Base-by-base conservation (phyloP, 352 stramenopile genomes). In the Globisporangium paroecandrum region DNA sequence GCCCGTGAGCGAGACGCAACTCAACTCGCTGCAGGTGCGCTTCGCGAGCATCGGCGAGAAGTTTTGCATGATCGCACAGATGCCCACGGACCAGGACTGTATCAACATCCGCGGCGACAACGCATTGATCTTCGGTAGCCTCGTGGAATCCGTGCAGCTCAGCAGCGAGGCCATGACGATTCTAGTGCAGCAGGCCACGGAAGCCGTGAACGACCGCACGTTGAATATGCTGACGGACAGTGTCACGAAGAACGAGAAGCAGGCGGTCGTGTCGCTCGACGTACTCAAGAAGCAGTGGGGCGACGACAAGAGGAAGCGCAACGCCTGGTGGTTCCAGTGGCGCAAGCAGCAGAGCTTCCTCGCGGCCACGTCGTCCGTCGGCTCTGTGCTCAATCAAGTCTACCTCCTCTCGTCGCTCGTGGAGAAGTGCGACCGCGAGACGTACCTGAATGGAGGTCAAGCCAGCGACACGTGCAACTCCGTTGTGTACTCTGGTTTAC, bases 1-100 rank as follows among this genome's bases (percentile, higher is more conserved):
- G 5, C 53, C 53, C 24, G 53, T 58, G 13, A 58, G 24, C 15
- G 53, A 58, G 12, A 32, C 53, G 53, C 53, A 58, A 25, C 53
- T 58, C 53, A 58, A 58, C 53, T 58, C 53, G 53, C 24, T 58
- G 53, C 53, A 58, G 25, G 53, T 58, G 53, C 53, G 53, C 53
- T 58, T 58, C 53, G 24, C 53, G 24, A 58, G 25, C 25, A 58
- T 58, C 13, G 53, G 53, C 5, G 53, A 58, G 13, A 58, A 38
- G 3, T 58, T 58, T 13, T 58, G 53, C 53, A 10, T 32, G 25
- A 58, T 58, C 53, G 53, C 53, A 13, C 53, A 58, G 51, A 58
- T 58, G 53, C 53, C 53, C 53, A 10, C 53, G 13, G 53, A 58
- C 13, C 53, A 58, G 24, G 53, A 58, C 29, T 58, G 53, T 6